Evolutionary conservation across 495 filamentous ascomycete species (phyloP).

Genomic region (Penicillium steckii): DNA sequence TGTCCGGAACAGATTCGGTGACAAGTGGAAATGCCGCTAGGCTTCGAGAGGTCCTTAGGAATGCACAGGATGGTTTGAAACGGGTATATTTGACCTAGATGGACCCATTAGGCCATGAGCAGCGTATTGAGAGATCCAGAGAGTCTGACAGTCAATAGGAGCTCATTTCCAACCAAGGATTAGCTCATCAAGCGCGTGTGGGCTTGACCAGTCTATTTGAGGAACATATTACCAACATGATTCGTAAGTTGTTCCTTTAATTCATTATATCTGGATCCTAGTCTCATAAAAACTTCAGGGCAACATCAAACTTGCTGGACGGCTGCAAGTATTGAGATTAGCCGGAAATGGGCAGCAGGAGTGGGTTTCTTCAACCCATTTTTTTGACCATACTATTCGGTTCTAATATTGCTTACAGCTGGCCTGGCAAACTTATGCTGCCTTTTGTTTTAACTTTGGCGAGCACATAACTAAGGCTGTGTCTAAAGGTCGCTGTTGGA

Average conservation of each 20-base stretch:
- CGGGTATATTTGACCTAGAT: constrained; percentile 5
- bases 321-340: constrained; percentile 9
- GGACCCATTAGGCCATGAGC: too few relatives aligned
- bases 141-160: background rate
- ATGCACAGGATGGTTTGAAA: constrained; percentile 8
- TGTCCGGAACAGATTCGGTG: constrained; percentile 11
- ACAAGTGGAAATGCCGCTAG: constrained; percentile 8
- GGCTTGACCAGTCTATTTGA: too few relatives aligned
- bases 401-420: constrained; percentile 17
- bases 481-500: constrained; percentile 25
- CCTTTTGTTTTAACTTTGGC: constrained; percentile 28
- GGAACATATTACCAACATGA: too few relatives aligned
- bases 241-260: too few relatives aligned
- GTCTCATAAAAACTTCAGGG: too few relatives aligned
- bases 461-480: constrained; percentile 5
- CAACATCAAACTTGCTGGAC: too few relatives aligned
- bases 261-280: too few relatives aligned
- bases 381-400: background rate
- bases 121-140: background rate
- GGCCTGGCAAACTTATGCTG: constrained; percentile 21
- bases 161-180: background rate
- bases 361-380: constrained; percentile 1
- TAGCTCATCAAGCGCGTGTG: too few relatives aligned
- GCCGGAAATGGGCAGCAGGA: constrained; percentile 20
- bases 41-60: constrained; percentile 8